Conservation (phyloP, 345 rosid species). For the Dimocarpus longan region DNA sequence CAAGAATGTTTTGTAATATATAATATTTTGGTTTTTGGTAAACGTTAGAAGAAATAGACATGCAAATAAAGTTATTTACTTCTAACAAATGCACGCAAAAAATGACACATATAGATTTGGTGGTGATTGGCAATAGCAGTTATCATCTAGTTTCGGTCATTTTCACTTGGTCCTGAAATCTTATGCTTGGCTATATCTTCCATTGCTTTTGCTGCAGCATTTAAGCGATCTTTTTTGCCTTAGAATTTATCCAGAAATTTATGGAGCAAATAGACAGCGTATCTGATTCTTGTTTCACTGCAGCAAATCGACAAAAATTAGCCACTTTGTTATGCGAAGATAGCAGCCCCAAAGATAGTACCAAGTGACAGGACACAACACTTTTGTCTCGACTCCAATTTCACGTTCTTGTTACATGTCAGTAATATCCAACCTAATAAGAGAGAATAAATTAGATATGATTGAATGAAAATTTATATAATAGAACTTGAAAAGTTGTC, state of each 20-base stretch:
- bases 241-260: slow-evolving; percentile 9
- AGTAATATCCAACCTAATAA: too few relatives aligned
- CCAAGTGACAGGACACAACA: too few relatives aligned
- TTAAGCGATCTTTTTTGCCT: slow-evolving; percentile 8
- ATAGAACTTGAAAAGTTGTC: too few relatives aligned
- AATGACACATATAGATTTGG: background rate
- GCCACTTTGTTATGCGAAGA: slow-evolving; percentile 5
- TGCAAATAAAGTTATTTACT: background rate
- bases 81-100: background rate
- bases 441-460: too few relatives aligned
- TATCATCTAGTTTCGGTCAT: background rate
- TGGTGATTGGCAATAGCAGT: background rate
- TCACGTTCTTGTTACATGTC: too few relatives aligned
- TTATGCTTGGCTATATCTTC: slow-evolving; percentile 14
- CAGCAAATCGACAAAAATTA: slow-evolving; percentile 19
- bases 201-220: slow-evolving; percentile 13
- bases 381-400: too few relatives aligned
- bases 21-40: background rate
- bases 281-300: slow-evolving; percentile 26
- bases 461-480: too few relatives aligned
- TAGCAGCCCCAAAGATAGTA: too few relatives aligned
- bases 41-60: background rate
- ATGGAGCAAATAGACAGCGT: slow-evolving; percentile 12
- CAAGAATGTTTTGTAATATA: too few relatives aligned
- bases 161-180: background rate